Evolutionary conservation across 495 filamentous ascomycete genomes (phyloP).

Genomic region (Durotheca rogersii): DNA sequence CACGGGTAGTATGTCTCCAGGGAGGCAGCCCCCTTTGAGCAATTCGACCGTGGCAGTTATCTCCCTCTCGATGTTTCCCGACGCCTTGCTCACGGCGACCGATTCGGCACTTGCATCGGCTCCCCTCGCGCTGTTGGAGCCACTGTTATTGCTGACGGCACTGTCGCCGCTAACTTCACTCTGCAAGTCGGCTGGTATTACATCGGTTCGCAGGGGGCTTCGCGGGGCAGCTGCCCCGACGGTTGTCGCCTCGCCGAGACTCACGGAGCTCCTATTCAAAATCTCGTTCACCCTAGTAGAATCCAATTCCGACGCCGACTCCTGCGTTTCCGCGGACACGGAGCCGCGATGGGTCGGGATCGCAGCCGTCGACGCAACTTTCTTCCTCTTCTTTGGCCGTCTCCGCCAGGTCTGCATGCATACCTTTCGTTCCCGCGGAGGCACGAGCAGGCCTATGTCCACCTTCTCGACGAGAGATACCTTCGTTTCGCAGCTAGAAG

Average conservation of each 20-base stretch:
- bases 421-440: conserved; percentile 69
- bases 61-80: conserved; percentile 55
- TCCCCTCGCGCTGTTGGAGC: conserved; percentile 38
- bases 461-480: conserved; percentile 73
- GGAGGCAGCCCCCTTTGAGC: conserved; percentile 77
- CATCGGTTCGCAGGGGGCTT: conserved; percentile 31
- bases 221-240: conserved; percentile 13
- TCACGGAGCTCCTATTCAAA: conserved; percentile 45
- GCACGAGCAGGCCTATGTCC: conserved; percentile 54
- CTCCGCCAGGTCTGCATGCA: conserved; percentile 73
- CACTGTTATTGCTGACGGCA: conserved; percentile 44
- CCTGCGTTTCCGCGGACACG: conserved; percentile 31
- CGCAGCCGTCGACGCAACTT: conserved; percentile 27
- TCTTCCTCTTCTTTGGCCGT: conserved; percentile 55
- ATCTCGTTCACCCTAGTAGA: conserved; percentile 44
- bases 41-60: conserved; percentile 88
- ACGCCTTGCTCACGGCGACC: conserved; percentile 28
- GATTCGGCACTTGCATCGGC: conserved; percentile 38
- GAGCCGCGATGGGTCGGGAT: conserved; percentile 17
- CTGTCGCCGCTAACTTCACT: conserved; percentile 52
- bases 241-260: conserved; percentile 38
- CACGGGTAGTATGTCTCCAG: conserved; percentile 79
- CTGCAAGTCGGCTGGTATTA: conserved; percentile 43
- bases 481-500: conserved; percentile 73
- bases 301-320: conserved; percentile 40